A percentile compares a stretch with the other conserved stretches of the same genome.
Conservation (phyloP, 768 basidiomycete genomes). For the Hemileccinum rubropunctum region DNA sequence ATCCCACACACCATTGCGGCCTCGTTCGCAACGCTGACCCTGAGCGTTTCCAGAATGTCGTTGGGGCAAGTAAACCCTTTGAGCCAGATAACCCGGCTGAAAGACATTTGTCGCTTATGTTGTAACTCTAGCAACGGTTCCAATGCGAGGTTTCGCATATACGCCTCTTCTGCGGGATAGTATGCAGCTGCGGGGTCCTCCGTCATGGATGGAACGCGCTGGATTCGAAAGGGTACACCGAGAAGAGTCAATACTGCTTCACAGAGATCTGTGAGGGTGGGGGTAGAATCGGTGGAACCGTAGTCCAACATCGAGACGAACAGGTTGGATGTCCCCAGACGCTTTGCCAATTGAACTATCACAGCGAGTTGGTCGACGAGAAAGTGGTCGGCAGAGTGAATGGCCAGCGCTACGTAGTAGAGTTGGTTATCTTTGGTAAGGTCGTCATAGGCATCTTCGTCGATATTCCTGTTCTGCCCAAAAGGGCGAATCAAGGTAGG, state of each 20-base stretch:
- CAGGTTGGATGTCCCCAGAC: conserved; percentile 83
- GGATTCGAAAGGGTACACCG: conserved; percentile 89
- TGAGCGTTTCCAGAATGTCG: conserved; percentile 94
- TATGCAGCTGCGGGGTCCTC: conserved; percentile 83
- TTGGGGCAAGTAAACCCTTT: conserved; percentile 99
- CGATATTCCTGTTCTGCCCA: conserved; percentile 80
- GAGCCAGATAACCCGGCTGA: conserved; percentile 92
- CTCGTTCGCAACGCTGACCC: conserved; percentile 85
- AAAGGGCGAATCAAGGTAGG: conserved; percentile 94
- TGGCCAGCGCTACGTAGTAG: conserved; percentile 92
- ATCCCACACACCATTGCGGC: conserved; percentile 99
- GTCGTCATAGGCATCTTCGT: conserved; percentile 77
- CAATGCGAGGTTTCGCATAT: conserved; percentile 88
- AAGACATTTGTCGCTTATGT: conserved; percentile 72
- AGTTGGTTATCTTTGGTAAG: conserved; percentile 78
- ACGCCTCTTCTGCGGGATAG: conserved; percentile 93
- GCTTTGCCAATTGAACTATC: conserved; percentile 92
- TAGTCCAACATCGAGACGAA: conserved; percentile 99
- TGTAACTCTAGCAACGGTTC: conserved; percentile 87
- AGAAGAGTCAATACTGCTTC: conserved; percentile 93
- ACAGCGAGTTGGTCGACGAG: conserved; percentile 97
- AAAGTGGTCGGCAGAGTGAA: conserved; percentile 99
- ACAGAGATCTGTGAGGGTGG: conserved; percentile 89
- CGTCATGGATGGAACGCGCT: conserved; percentile 92
- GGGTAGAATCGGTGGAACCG: conserved; percentile 92